Evolutionary conservation across 352 stramenopile species (phyloP).

Genomic region (Phytophthora megakarya): DNA sequence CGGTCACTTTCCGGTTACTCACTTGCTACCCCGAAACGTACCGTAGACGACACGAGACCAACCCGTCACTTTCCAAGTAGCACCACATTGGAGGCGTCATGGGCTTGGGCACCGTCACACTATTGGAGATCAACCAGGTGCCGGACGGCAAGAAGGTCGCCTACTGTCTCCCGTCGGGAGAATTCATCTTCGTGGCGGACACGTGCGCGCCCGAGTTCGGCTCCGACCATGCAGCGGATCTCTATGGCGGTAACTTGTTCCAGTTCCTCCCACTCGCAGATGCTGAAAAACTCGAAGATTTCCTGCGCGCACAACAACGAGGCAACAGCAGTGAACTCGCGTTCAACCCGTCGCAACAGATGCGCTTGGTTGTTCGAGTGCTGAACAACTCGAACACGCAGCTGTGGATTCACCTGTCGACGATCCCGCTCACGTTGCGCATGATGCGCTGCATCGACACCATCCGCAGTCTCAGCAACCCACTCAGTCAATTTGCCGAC

Average conservation of each 20-base stretch:
- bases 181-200: conserved; percentile 74
- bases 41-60: not conserved
- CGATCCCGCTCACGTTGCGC: conserved; percentile 68
- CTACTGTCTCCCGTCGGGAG: conserved; percentile 71
- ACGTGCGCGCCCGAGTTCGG: conserved; percentile 52
- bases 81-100: conserved; percentile 33
- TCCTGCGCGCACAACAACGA: conserved; percentile 41
- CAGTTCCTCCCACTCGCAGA: conserved; percentile 61
- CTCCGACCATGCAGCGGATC: conserved; percentile 30
- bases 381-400: conserved; percentile 24
- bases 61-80: conserved; percentile 22
- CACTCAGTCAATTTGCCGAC: conserved; percentile 65
- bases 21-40: conserved; percentile 14
- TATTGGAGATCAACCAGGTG: conserved; percentile 67
- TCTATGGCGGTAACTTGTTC: conserved; percentile 71
- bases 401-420: conserved; percentile 63
- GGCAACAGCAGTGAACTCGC: conserved; percentile 11
- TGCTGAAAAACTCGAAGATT: conserved; percentile 69
- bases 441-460: conserved; percentile 85
- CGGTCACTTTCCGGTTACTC: conserved; percentile 23
- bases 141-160: conserved; percentile 56
- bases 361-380: conserved; percentile 56
- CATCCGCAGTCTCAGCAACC: conserved; percentile 46
- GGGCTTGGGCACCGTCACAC: conserved; percentile 55
- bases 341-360: conserved; percentile 31